Evolutionary conservation across 495 filamentous ascomycete species (phyloP), one percentile per base, ranked within the genome.

Genomic region (Daldinia grandis): DNA sequence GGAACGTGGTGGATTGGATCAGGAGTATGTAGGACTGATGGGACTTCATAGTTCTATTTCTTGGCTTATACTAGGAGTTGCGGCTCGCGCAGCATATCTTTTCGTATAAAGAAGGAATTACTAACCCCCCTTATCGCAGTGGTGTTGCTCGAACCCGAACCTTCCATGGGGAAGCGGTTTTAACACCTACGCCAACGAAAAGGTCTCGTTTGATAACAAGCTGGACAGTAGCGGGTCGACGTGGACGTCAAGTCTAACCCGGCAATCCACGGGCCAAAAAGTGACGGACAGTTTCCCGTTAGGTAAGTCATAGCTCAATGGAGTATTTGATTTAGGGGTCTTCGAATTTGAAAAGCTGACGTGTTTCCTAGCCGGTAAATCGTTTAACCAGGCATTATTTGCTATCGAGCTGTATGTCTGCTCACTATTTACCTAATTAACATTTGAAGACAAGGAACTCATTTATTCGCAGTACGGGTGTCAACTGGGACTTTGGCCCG

Each of bases 1-100:
- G 79, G 80, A 9, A 80, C 76, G 5, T 82, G 81, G 81, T 81
- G 80, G 79, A 80, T 84, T 51, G 78, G 78, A 6, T 73, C 71
- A 17, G 80, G 82, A 7, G 53, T 56, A 56, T 19, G 53, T 56
- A 21, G 1, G 3, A 35, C 14, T 35, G 10, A 35, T 33, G 9
- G 10, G 31, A 33, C 9, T 3, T 33, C 10, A 12, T 33, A 35
- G 1, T 35, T 14, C 33, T 33, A 28, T 28, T 5, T 9, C 7
- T 56, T 9, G 19, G 30, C 14, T 10, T 56, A 3, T 37, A 0
- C 17, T 14, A 2, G 1, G 14, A 37, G 14, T 56, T 56, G 8
- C 51, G 12, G 5, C 15, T 24, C 9, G 12, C 1, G 12, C n/a
- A 35, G 14, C 3, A 17, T 12, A 31, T 19, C 9, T 35, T 35